Conservation (phyloP, 1,284 basidiomycete genomes). For the Bondarzewia mesenterica region DNA sequence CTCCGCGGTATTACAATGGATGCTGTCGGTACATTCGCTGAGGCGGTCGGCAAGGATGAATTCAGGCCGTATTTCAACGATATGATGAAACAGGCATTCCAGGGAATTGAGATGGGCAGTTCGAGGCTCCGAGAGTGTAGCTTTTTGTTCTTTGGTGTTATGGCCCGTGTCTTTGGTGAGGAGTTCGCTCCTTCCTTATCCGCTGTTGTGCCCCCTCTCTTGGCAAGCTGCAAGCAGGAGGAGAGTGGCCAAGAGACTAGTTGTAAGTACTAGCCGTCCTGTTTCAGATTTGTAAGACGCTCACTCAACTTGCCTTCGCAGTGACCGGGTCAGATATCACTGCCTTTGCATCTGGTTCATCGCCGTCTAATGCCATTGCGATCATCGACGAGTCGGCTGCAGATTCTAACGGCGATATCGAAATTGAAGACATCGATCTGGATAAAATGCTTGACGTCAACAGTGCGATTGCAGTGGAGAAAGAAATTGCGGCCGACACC, state of each 20-base stretch:
- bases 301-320: conserved; percentile 15
- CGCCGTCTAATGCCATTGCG: conserved; percentile 60
- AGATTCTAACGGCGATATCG: conserved; percentile 46
- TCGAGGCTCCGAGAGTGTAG: conserved; percentile 91
- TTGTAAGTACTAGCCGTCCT: conserved; percentile 24
- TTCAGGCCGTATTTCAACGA: conserved; percentile 96
- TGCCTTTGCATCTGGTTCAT: conserved; percentile 66
- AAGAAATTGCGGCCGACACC: conserved; percentile 97
- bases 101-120: conserved; percentile 82
- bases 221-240: conserved; percentile 80
- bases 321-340: conserved; percentile 43
- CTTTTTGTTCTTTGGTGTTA: conserved; percentile 98
- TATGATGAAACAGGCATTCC: conserved; percentile 94
- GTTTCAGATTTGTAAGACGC: not conserved
- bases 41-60: conserved; percentile 90
- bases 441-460: conserved; percentile 88
- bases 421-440: conserved; percentile 81
- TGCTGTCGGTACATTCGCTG: conserved; percentile 95
- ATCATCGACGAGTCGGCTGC: conserved; percentile 42
- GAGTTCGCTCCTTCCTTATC: conserved; percentile 90
- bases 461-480: conserved; percentile 96
- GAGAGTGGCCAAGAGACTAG: conserved; percentile 66
- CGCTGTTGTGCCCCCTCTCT: conserved; percentile 80
- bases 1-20: conserved; percentile 98
- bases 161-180: conserved; percentile 92